Evolutionary conservation across 495 filamentous ascomycete genomes (phyloP).

Genomic region (Aspergillus leporis): DNA sequence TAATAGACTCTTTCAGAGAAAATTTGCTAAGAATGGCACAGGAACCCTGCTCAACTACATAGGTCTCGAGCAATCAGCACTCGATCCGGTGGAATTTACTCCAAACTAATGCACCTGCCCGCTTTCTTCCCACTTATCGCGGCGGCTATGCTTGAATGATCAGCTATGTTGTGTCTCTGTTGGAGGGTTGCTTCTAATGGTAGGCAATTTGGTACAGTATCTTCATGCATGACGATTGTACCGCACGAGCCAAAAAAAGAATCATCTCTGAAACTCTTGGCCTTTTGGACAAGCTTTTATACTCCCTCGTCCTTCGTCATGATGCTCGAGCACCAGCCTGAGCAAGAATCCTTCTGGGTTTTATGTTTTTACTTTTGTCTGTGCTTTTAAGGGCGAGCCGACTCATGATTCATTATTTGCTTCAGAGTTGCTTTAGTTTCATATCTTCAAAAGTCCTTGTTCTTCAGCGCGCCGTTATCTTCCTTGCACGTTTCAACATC

Average conservation of each 20-base stretch:
- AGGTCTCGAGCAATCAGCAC: background rate
- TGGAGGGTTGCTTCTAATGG: background rate
- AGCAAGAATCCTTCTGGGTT: background rate
- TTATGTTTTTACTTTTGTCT: background rate
- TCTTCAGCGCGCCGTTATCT: background rate
- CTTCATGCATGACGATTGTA: background rate
- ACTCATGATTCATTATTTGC: background rate
- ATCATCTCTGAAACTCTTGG: background rate
- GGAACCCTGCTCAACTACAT: background rate
- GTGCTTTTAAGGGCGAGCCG: background rate
- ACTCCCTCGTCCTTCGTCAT: background rate
- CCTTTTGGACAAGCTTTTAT: slow-evolving; percentile 5
- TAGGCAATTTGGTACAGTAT: background rate
- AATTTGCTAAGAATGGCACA: slow-evolving; percentile 7
- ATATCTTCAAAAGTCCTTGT: background rate
- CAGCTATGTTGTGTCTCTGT: too few relatives aligned
- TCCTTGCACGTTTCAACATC: background rate
- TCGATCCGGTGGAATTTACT: background rate
- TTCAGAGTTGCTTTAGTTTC: background rate
- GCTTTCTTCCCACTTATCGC: background rate
- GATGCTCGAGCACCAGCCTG: background rate
- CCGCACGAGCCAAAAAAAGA: background rate
- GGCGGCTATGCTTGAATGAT: background rate
- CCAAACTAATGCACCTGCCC: slow-evolving; percentile 2
- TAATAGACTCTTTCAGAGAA: background rate